Evolutionary conservation across 1,284 basidiomycete species (phyloP).

Genomic region (Chiua sp.): DNA sequence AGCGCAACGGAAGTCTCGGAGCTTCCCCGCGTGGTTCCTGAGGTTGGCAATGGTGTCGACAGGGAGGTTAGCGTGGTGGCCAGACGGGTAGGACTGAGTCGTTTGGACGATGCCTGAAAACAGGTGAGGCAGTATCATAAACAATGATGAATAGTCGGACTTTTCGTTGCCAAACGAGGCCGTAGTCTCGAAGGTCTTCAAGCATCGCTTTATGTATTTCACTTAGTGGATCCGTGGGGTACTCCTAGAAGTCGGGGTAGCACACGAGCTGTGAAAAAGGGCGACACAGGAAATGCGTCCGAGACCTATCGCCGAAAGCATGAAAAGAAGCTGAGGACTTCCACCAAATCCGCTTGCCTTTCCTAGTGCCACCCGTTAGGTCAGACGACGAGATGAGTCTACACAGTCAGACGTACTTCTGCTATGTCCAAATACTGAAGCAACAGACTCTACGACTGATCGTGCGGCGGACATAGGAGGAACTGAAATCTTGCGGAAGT

Average conservation of each 20-base stretch:
- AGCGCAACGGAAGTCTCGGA: conserved; percentile 31
- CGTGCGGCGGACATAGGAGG: conserved; percentile 94
- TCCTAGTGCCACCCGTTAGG: conserved; percentile 51
- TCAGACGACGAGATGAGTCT: conserved; percentile 8
- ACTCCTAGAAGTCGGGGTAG: conserved; percentile 62
- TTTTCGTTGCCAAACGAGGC: conserved; percentile 86
- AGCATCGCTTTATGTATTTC: conserved; percentile 87
- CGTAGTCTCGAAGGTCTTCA: conserved; percentile 93
- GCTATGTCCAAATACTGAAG: conserved; percentile 88
- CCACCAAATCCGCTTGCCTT: conserved; percentile 90
- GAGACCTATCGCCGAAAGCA: conserved; percentile 93
- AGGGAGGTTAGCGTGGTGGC: conserved; percentile 93
- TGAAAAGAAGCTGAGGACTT: conserved; percentile 95
- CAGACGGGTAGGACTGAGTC: conserved; percentile 95
- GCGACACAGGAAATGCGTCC: conserved; percentile 60
- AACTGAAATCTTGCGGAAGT: conserved; percentile 98
- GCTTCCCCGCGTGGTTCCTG: conserved; percentile 36
- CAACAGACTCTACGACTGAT: conserved; percentile 96
- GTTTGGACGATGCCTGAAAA: conserved; percentile 65
- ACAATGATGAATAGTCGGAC: conserved; percentile 41
- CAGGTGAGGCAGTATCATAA: conserved; percentile 10
- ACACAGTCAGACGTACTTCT: conserved; percentile 56
- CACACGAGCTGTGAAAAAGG: conserved; percentile 2
- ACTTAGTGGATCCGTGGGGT: conserved; percentile 85
- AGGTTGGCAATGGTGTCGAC: conserved; percentile 70